Evolutionary conservation across 2,329 filamentous ascomycete species (phyloP), one percentile per base, ranked within the genome.

Genomic region (Fusarium sp.): DNA sequence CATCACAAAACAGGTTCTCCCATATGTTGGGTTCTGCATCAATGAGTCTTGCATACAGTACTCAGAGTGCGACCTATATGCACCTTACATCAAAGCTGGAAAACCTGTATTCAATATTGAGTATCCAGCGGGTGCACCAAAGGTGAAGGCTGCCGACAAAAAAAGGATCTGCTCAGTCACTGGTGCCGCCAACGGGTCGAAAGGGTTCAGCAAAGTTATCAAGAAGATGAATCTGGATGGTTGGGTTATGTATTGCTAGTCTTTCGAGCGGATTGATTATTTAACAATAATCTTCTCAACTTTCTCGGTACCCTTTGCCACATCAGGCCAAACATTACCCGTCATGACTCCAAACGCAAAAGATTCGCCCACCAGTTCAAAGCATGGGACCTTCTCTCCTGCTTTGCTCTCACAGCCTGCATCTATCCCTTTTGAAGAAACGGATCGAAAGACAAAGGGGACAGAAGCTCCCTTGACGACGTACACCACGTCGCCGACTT

Each of bases 21-120:
- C 84, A 33, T 80, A 87, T 6, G 87, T 92, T 60, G 85, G 92
- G 76, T 94, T 92, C 82, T 87, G 86, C 9, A 91, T 94, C 75
- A 93, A 93, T 80, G 92, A 94, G 84, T 88, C 93, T 82, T 94
- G 92, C 79, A 86, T 87, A 17, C 75, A 91, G 78, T 89, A 89
- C 74, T 69, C 82, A 4, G 91, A 94, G 79, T 93, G 92, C 78
- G 82, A 83, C 37, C 86, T 81, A 2, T 93, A 90, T 79, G 81
- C 83, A 2, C 81, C 86, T 4, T 93, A 93, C 77, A 87, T 91
- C 65, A 76, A 86, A 10, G 87, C 87, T 4, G 85, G 85, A 33
- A 93, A 94, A 80, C 91, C 92, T 2, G 92, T 94, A 32, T 93
- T 94, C 79, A 89, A 93, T 79, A 92, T 94, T 71, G 92, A 94